Evolutionary conservation across 305 asterid genomes (phyloP), one percentile per base, ranked within the genome.

Genomic region (Solanum hybrid): DNA sequence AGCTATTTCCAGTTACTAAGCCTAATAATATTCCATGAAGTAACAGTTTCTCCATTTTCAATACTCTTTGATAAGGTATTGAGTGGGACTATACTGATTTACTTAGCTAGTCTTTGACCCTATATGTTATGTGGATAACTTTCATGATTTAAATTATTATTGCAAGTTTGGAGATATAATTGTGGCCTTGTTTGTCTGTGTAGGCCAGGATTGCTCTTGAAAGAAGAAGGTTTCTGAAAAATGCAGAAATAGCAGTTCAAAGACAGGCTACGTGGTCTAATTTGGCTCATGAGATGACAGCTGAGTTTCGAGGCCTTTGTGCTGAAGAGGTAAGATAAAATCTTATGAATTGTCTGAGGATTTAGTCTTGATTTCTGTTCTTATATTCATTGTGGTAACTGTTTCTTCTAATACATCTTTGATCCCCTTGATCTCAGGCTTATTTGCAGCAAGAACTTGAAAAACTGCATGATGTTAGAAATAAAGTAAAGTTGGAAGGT

Each of bases 201-300:
- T 77, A 98, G 99, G 98, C 98, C 87, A 95, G 99, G 94, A 97
- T 97, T 92, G 98, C 99, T 90, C 99, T 98, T 87, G 99, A 98
- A 93, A 96, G 99, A 95, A 93, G 98, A 92, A 94, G 95, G 85
- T 98, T 97, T 95, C 93, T 98, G 92, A 94, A 97, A 93, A 97
- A 97, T 94, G 98, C 99, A 77, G 99, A 97, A 92, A 94, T 97
- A 79, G 99, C 98, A 75, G 99, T 98, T 90, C 98, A 93, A 76
- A 97, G 98, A 90, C 99, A 98, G 94, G 98, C 96, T 22, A 94
- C 95, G 91, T 98, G 99, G 99, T 97, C 99, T 88, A 95, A 94
- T 94, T 95, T 98, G 95, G 99, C 99, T 89, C 98, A 97, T 93
- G 99, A 98, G 93, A 98, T 98, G 99, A 97, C 99, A 69, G 98